Percentiles rank a stretch among this genome's conserved stretches.
phyloP scores from a whole-genome alignment of 176 grass and related monocot genomes.

The Saccharum spontaneum region DNA sequence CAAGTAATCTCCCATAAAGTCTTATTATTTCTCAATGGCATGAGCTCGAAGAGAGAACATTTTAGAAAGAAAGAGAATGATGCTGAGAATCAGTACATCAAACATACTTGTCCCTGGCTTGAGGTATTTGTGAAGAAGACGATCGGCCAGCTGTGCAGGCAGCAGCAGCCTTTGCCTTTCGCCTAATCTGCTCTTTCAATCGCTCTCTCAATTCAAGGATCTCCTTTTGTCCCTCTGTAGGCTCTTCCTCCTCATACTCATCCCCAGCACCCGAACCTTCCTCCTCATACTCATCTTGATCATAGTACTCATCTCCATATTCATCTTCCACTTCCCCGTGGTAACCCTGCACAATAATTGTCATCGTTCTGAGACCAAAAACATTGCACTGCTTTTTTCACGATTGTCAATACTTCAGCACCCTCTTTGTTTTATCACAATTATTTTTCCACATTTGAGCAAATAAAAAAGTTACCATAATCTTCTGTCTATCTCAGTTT shows the following conservation, averaged over 20 bases:
- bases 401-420: neutral
- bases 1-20: neutral
- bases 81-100: neutral
- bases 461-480: neutral
- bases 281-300: constrained; percentile 52
- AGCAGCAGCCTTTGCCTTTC: constrained; percentile 28
- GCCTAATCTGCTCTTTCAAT: constrained; percentile 53
- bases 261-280: constrained; percentile 33
- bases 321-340: constrained; percentile 39
- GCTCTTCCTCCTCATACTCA: constrained; percentile 40
- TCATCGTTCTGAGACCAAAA: neutral
- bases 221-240: constrained; percentile 50
- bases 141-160: constrained; percentile 22
- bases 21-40: neutral
- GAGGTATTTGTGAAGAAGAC: constrained; percentile 39
- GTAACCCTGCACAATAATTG: constrained; percentile 30
- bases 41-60: neutral
- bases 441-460: neutral
- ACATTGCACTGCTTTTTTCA: neutral
- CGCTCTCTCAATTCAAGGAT: constrained; percentile 58
- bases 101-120: constrained; percentile 37
- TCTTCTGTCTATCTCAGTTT: neutral
- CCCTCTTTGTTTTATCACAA: neutral
- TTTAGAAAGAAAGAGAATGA: neutral
- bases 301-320: constrained; percentile 53